A percentile compares a stretch with the other conserved stretches of the same genome.
These are phyloP conservation scores for Limonium bicolor DNA, from an alignment of 148 eudicot genomes.

Conservation along the genomic window DNA sequence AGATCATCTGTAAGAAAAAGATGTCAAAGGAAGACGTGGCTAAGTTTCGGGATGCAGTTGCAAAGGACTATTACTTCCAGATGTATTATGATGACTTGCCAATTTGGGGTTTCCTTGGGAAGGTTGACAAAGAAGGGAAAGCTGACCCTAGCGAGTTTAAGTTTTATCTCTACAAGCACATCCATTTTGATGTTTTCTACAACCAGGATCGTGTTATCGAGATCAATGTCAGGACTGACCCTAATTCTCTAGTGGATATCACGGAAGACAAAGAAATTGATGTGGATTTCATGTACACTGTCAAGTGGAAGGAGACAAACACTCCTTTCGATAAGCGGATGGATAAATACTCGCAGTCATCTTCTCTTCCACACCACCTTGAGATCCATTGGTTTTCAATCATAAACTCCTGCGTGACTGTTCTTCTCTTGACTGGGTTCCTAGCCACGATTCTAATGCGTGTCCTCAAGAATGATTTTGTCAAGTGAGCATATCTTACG, in stretches of 20 bases:
- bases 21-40: slow-evolving; percentile 2
- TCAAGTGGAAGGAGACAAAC: slow-evolving; percentile 8
- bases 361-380: slow-evolving; percentile 8
- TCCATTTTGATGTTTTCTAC: slow-evolving; percentile 5
- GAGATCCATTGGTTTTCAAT: slow-evolving; percentile 11
- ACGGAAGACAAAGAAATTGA: slow-evolving; percentile 7
- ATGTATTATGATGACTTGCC: slow-evolving; percentile 11
- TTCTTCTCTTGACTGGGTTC: slow-evolving; percentile 8
- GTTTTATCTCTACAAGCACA: slow-evolving; percentile 8
- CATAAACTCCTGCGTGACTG: slow-evolving; percentile 8
- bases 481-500: slow-evolving; percentile 8
- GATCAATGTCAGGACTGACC: slow-evolving; percentile 8
- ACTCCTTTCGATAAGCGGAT: slow-evolving; percentile 7
- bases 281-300: slow-evolving; percentile 8
- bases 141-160: slow-evolving; percentile 5
- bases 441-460: slow-evolving; percentile 10
- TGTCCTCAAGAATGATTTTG: slow-evolving; percentile 9
- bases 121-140: slow-evolving; percentile 8
- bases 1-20: slow-evolving; percentile 4
- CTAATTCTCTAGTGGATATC: slow-evolving; percentile 4
- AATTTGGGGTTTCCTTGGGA: slow-evolving; percentile 8
- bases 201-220: slow-evolving; percentile 10
- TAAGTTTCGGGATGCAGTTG: slow-evolving; percentile 6
- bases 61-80: slow-evolving; percentile 8
- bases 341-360: slow-evolving; percentile 10